A percentile compares a stretch with the other conserved stretches of the same genome.
These are phyloP conservation scores for Marasmius oreades DNA, from an alignment of 1,284 basidiomycete genomes.

Conservation along the genomic window DNA sequence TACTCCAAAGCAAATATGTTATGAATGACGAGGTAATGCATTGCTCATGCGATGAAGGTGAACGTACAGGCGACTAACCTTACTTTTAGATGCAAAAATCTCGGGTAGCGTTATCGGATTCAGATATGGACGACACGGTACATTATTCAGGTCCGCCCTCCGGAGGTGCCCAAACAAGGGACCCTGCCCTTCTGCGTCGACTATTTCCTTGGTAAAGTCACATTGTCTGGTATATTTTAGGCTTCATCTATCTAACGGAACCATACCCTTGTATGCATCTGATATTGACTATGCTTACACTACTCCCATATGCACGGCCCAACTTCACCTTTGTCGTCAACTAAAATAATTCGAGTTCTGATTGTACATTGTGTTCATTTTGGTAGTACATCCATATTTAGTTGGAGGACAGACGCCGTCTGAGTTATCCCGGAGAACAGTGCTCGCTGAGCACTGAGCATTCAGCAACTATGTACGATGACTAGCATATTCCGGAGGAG, in stretches of 20 bases:
- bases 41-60: background rate
- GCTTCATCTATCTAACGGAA: background rate
- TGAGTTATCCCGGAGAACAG: too few species aligned
- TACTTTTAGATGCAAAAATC: conserved; percentile 53
- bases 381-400: too few species aligned
- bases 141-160: conserved; percentile 24
- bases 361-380: too few species aligned
- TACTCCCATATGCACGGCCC: too few species aligned
- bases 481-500: conserved; percentile 2
- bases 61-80: conserved; percentile 2
- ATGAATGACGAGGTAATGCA: conserved; percentile 62
- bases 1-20: conserved; percentile 48
- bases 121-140: conserved; percentile 37
- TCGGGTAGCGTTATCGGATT: conserved; percentile 49
- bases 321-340: too few species aligned
- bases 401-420: too few species aligned
- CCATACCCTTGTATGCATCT: background rate
- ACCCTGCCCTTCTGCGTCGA: conserved; percentile 37
- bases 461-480: background rate
- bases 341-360: too few species aligned
- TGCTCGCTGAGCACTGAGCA: background rate
- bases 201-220: conserved; percentile 38
- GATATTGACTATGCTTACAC: background rate
- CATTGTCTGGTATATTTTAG: background rate
- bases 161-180: conserved; percentile 25